phyloP scores from a whole-genome alignment of 73 alveolate species.

The Stentor roeselii region DNA sequence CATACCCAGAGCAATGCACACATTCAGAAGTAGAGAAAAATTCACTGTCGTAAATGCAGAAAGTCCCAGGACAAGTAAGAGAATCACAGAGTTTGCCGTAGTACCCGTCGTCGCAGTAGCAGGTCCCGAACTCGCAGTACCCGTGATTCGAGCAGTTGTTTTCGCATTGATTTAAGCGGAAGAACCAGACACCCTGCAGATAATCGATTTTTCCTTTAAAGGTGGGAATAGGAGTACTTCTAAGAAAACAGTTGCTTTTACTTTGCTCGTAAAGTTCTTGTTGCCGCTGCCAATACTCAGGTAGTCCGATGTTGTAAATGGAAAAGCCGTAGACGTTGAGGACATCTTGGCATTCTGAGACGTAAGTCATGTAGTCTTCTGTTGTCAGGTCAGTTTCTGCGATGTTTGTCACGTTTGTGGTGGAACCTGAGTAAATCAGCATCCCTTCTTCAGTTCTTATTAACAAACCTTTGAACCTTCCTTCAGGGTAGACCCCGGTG shows the following conservation, averaged over 20 bases:
- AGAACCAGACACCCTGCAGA: constrained; percentile 44
- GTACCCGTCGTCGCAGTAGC: constrained; percentile 59
- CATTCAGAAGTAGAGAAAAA: constrained; percentile 63
- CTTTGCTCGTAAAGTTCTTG: not conserved
- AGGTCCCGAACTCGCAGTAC: constrained; percentile 56
- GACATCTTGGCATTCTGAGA: not conserved
- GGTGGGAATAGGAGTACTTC: constrained; percentile 16
- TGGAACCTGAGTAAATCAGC: not conserved
- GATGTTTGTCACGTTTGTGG: not conserved
- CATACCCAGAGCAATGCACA: constrained; percentile 64
- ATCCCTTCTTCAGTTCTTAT: constrained; percentile 2
- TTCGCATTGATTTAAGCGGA: constrained; percentile 48
- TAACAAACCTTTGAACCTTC: not conserved
- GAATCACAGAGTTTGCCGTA: constrained; percentile 68
- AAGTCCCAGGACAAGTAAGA: constrained; percentile 39
- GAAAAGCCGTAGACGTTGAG: not conserved
- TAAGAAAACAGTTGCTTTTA: constrained; percentile 11
- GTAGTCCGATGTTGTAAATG: not conserved
- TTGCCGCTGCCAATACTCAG: not conserved
- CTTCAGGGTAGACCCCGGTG: not conserved
- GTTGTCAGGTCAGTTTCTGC: not conserved
- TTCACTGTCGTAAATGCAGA: constrained; percentile 52
- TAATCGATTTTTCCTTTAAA: constrained; percentile 26
- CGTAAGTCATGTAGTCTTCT: constrained; percentile 3
- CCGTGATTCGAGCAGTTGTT: constrained; percentile 65